A percentile compares a stretch with the other conserved stretches of the same genome.
phyloP scores from a whole-genome alignment of 495 filamentous ascomycete genomes.

The Aspergillus conjunctus region DNA sequence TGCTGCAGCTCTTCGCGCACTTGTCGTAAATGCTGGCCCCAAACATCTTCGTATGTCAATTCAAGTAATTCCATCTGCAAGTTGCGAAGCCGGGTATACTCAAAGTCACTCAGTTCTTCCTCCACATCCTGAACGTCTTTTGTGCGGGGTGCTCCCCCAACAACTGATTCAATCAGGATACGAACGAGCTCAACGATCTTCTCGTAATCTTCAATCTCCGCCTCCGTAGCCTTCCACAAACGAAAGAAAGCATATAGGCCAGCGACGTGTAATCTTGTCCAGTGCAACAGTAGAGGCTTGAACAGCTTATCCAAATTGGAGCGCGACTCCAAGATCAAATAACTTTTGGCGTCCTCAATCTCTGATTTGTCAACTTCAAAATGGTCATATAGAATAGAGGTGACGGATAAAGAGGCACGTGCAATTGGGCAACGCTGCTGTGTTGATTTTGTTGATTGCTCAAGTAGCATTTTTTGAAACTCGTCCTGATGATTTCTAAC shows the following conservation, averaged over 20 bases:
- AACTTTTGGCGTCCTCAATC: constrained; percentile 75
- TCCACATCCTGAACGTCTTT: constrained; percentile 89
- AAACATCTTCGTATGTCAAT: constrained; percentile 87
- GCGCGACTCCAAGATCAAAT: constrained; percentile 73
- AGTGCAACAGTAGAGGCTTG: constrained; percentile 85
- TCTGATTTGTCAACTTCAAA: constrained; percentile 92
- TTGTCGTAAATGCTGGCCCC: constrained; percentile 87
- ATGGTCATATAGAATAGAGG: constrained; percentile 87
- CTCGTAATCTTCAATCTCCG: constrained; percentile 81
- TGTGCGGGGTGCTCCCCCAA: constrained; percentile 78
- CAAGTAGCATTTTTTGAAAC: constrained; percentile 87
- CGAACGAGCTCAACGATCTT: constrained; percentile 89
- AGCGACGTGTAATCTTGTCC: constrained; percentile 91
- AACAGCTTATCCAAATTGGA: constrained; percentile 85
- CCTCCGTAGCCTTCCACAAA: constrained; percentile 87
- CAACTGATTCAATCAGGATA: constrained; percentile 88
- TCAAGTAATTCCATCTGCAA: constrained; percentile 96
- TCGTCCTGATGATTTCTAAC: constrained; percentile 86
- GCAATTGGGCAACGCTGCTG: constrained; percentile 86
- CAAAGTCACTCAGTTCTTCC: constrained; percentile 82
- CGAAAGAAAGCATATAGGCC: constrained; percentile 88
- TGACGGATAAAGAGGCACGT: constrained; percentile 83
- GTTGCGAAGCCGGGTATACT: constrained; percentile 72
- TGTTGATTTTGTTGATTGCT: constrained; percentile 75
- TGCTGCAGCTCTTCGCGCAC: constrained; percentile 91